Evolutionary conservation across 306 rosid genomes (phyloP), one percentile per base, ranked within the genome.

Genomic region (Gynostemma pentaphyllum): DNA sequence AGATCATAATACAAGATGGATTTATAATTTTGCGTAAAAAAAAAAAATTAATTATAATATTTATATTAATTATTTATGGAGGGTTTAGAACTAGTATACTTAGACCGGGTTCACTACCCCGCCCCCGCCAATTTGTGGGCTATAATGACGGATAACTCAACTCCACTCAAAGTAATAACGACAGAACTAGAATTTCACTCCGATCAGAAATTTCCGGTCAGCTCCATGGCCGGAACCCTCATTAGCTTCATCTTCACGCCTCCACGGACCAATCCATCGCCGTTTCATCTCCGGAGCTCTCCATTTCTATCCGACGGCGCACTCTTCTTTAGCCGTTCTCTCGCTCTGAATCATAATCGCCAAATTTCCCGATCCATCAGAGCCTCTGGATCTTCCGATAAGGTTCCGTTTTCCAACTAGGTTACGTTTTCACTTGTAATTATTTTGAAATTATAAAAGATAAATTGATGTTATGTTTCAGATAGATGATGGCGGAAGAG

Each of bases 331-430:
- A 2, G 45, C 66, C 14, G 51, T 75, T 70, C 74, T 18, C 42
- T 49, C 27, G 5, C 36, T 67, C 55, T 26, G 56, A 56, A 7
- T 22, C 52, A 44, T 15, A 64, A 67, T 40, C 75, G 74, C 50
- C 70, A 34, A 4, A 53, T 32, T 45, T 76, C 24, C 39, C 5
- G 36, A 6, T 76, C 78, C 71, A 55, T 83, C 66, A 67, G 56
- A 64, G 89, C 86, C 48, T 67, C 68, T 72, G 84, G 77, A 21
- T 64, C 53, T 13, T 69, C 90, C 63, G 68, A 75, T 44, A 79
- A 82, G 97, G 97, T 67, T 90, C 64, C 41, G 9, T 2, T 57
- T 64, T 64, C 55, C n/a, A n/a, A n/a, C n/a, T n/a, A n/a, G n/a
- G n/a, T 21, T 45, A 24, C 7, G 21, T 45, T 45, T 4, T 21